These are phyloP conservation scores for Tuctoria greenei DNA, from an alignment of 176 grass and related monocot species.

Conservation along the genomic window DNA sequence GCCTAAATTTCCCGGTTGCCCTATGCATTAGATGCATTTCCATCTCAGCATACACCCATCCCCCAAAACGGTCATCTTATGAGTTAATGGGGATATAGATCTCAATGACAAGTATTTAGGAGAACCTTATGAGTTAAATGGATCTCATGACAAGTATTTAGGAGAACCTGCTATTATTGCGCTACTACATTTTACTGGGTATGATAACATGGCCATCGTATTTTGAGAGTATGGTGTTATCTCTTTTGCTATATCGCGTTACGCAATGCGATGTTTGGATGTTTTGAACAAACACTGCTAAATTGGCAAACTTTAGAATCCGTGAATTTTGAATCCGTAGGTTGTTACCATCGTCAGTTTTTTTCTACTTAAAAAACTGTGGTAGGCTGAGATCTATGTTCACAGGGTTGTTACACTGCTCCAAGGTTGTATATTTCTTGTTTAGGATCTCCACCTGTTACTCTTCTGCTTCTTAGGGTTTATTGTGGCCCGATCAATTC, in stretches of 20 bases:
- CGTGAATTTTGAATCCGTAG: not conserved
- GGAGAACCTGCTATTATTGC: not conserved
- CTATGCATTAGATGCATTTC: not conserved
- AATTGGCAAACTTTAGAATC: not conserved
- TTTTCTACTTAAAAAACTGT: not conserved
- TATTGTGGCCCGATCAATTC: not conserved
- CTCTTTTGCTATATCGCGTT: not conserved
- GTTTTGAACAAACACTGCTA: not conserved
- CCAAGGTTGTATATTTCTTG: not conserved
- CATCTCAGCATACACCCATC: not conserved
- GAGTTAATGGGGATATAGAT: too few species aligned
- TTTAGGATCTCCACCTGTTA: not conserved
- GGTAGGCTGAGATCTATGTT: not conserved
- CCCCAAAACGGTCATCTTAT: too few species aligned
- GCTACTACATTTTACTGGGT: not conserved
- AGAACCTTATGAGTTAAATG: not conserved
- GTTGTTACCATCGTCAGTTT: not conserved
- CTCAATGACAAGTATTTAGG: too few species aligned
- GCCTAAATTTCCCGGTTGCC: not conserved
- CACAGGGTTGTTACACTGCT: not conserved
- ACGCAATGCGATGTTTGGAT: not conserved
- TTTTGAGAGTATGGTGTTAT: too few species aligned
- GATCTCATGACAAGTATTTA: not conserved
- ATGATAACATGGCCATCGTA: too few species aligned
- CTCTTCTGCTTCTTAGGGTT: not conserved